Evolutionary conservation across 495 filamentous ascomycete genomes (phyloP).

Genomic region (Podospora anserina): DNA sequence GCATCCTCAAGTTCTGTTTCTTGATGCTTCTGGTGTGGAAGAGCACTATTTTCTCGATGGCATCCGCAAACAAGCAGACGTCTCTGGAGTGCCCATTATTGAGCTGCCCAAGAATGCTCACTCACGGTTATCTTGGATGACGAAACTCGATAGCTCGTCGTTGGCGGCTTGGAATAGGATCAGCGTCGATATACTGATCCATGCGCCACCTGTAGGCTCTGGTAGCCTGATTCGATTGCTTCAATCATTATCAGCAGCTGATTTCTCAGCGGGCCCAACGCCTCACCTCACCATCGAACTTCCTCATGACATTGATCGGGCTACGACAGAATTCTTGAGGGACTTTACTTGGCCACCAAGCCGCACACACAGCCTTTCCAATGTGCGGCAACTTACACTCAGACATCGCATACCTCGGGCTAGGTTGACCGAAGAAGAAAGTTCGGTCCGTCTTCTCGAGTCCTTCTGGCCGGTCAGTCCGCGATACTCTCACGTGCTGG

Average conservation of each 20-base stretch:
- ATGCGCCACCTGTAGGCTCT: constrained; percentile 62
- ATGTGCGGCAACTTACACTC: constrained; percentile 55
- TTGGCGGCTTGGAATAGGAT: constrained; percentile 70
- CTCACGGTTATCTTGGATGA: constrained; percentile 69
- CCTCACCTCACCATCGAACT: constrained; percentile 81
- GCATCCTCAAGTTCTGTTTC: constrained; percentile 56
- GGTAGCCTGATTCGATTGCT: constrained; percentile 72
- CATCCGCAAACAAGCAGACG: constrained; percentile 44
- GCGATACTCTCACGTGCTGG: constrained; percentile 62
- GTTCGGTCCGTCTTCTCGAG: constrained; percentile 69
- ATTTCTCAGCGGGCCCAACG: constrained; percentile 61
- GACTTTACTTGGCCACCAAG: constrained; percentile 61
- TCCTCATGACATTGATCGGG: constrained; percentile 59
- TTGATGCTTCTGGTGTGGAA: constrained; percentile 50
- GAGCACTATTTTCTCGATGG: constrained; percentile 54
- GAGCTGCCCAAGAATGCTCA: constrained; percentile 59
- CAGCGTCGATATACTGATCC: constrained; percentile 71
- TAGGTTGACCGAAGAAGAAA: constrained; percentile 55
- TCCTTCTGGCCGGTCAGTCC: constrained; percentile 72
- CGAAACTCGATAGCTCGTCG: constrained; percentile 67
- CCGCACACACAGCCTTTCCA: constrained; percentile 35
- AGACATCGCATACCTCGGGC: constrained; percentile 63
- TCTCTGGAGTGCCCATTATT: constrained; percentile 53
- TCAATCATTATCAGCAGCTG: constrained; percentile 65
- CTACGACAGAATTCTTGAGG: constrained; percentile 58